phyloP scores from a whole-genome alignment of 805 yeast genomes.

The Jamesozyma spencerorum region DNA sequence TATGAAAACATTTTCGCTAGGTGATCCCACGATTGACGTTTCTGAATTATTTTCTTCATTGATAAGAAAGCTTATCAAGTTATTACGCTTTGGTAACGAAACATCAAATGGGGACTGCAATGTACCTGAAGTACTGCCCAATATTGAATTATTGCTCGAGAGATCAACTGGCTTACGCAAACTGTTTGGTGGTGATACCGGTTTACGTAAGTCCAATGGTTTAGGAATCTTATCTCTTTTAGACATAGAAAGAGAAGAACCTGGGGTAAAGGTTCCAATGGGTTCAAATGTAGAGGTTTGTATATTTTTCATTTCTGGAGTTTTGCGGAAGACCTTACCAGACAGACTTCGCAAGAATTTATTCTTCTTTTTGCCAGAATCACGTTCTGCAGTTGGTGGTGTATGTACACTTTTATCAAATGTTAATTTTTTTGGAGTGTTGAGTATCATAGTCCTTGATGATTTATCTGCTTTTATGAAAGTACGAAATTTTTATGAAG shows the following conservation, averaged over 20 bases:
- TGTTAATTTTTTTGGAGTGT: constrained; percentile 13
- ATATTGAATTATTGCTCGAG: constrained; percentile 1
- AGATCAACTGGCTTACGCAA: constrained; percentile 7
- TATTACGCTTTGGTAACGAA: constrained; percentile 1
- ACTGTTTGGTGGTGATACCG: constrained; percentile 23
- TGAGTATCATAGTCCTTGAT: constrained; percentile 1
- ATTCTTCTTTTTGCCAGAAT: constrained; percentile 8
- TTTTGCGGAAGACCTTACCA: constrained; percentile 19
- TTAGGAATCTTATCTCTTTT: constrained; percentile 15
- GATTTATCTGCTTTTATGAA: background rate
- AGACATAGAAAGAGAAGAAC: constrained; percentile 6
- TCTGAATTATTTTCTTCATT: background rate
- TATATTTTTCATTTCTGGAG: constrained; percentile 10
- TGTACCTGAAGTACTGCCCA: background rate
- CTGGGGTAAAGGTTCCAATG: constrained; percentile 7
- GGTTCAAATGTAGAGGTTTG: constrained; percentile 4
- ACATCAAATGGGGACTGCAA: constrained; percentile 8
- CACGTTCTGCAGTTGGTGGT: constrained; percentile 27
- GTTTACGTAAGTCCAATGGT: constrained; percentile 15
- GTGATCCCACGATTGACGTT: background rate
- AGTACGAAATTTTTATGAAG: background rate
- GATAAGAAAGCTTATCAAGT: constrained; percentile 5
- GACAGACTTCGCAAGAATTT: constrained; percentile 23
- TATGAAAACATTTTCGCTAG: constrained; percentile 3
- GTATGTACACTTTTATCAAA: constrained; percentile 23